A percentile compares a stretch with the other conserved stretches of the same genome.
These are phyloP conservation scores for Geotrichum carabidarum DNA, from an alignment of 1,139 yeast species.

Conservation along the genomic window DNA sequence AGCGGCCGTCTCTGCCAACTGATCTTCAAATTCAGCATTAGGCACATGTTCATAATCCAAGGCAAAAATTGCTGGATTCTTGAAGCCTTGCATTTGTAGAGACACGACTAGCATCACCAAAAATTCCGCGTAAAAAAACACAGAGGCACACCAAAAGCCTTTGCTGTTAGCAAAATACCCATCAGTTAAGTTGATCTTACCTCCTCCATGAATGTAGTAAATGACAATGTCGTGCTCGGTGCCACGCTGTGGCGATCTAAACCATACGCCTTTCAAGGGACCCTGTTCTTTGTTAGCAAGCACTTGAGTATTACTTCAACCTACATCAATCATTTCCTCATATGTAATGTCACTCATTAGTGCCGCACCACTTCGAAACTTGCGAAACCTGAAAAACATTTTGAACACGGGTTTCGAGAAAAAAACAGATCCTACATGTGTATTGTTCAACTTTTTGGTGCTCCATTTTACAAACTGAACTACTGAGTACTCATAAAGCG, in stretches of 20 bases:
- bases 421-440: constrained; percentile 25
- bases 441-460: constrained; percentile 23
- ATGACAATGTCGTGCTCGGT: constrained; percentile 36
- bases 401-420: constrained; percentile 24
- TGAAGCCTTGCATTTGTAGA: constrained; percentile 43
- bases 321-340: constrained; percentile 20
- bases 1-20: constrained; percentile 29
- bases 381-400: constrained; percentile 27
- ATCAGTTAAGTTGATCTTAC: constrained; percentile 17
- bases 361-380: constrained; percentile 30
- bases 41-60: constrained; percentile 34
- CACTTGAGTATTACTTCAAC: neutral
- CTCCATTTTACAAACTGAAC: constrained; percentile 27
- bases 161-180: neutral
- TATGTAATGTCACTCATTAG: constrained; percentile 29
- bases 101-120: constrained; percentile 37
- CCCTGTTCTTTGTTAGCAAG: constrained; percentile 18
- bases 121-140: constrained; percentile 41
- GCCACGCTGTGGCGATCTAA: constrained; percentile 34
- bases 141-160: constrained; percentile 15
- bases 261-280: constrained; percentile 36
- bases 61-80: constrained; percentile 43
- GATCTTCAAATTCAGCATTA: constrained; percentile 30
- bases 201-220: constrained; percentile 40
- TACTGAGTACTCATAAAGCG: constrained; percentile 28